Evolutionary conservation across 768 basidiomycete genomes (phyloP).

Genomic region (Saitozyma podzolica): DNA sequence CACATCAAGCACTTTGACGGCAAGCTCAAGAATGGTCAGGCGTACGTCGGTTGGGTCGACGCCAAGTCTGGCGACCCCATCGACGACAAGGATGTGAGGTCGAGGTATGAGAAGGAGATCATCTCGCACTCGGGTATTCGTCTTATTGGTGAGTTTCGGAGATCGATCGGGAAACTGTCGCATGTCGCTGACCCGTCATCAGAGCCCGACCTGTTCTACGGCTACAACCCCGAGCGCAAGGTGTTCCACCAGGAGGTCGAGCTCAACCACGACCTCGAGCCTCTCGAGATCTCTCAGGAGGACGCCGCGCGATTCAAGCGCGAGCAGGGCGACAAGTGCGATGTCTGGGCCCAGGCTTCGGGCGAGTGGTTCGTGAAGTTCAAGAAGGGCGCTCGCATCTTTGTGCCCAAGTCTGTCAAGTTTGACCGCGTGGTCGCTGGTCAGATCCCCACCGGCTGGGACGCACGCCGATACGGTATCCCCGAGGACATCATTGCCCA

Average conservation of each 20-base stretch:
- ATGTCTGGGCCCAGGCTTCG: conserved; percentile 85
- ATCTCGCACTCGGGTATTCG: conserved; percentile 87
- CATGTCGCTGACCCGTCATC: conserved; percentile 3
- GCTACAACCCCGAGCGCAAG: conserved; percentile 97
- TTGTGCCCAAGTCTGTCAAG: conserved; percentile 90
- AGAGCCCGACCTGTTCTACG: conserved; percentile 98
- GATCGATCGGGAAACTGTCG: not conserved
- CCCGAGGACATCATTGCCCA: conserved; percentile 94
- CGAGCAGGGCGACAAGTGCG: conserved; percentile 94
- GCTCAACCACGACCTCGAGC: conserved; percentile 92
- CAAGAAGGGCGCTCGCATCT: conserved; percentile 93
- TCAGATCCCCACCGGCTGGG: conserved; percentile 96
- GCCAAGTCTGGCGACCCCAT: conserved; percentile 88
- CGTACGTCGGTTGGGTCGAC: conserved; percentile 98
- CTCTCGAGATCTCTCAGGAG: conserved; percentile 84
- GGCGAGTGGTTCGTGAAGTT: conserved; percentile 98
- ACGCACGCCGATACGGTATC: conserved; percentile 93
- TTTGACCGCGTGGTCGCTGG: conserved; percentile 94
- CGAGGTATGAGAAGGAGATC: conserved; percentile 92
- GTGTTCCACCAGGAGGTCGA: conserved; percentile 96
- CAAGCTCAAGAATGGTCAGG: conserved; percentile 83
- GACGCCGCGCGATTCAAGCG: conserved; percentile 95
- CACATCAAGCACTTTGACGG: conserved; percentile 98
- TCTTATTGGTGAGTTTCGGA: conserved; percentile 70
- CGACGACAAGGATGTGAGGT: conserved; percentile 94